Conservation (phyloP, 345 rosid species). For the Noccaea caerulescens region DNA sequence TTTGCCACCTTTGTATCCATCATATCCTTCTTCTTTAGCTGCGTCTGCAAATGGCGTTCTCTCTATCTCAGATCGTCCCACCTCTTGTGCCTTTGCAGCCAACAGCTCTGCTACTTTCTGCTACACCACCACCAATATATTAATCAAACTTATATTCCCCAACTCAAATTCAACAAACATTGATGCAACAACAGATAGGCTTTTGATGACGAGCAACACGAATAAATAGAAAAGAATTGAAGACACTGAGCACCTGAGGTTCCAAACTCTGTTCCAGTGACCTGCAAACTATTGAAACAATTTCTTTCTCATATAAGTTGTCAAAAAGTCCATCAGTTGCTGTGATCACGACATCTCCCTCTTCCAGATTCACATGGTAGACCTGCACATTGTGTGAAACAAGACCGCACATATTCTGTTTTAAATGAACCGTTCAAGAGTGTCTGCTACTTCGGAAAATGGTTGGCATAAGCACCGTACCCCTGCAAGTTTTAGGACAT, state of each 20-base stretch:
- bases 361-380: conserved; percentile 56
- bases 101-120: conserved; percentile 71
- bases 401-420: not conserved
- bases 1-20: conserved; percentile 64
- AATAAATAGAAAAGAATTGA: not conserved
- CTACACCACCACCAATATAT: conserved; percentile 1
- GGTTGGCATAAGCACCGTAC: conserved; percentile 44
- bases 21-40: conserved; percentile 71
- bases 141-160: not conserved
- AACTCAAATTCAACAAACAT: conserved; percentile 18
- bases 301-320: conserved; percentile 71
- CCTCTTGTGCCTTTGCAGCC: conserved; percentile 60
- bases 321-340: conserved; percentile 83
- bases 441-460: conserved; percentile 18
- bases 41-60: conserved; percentile 74
- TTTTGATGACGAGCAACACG: too few species aligned
- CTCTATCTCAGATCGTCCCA: conserved; percentile 46
- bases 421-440: conserved; percentile 2
- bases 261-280: conserved; percentile 52
- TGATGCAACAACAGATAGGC: too few species aligned
- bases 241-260: conserved; percentile 57
- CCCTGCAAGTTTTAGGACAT: conserved; percentile 57
- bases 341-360: conserved; percentile 59
- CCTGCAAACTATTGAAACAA: conserved; percentile 52
- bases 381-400: conserved; percentile 46